Evolutionary conservation across 2,329 filamentous ascomycete genomes (phyloP).

Genomic region (Rhinocladiella similis): DNA sequence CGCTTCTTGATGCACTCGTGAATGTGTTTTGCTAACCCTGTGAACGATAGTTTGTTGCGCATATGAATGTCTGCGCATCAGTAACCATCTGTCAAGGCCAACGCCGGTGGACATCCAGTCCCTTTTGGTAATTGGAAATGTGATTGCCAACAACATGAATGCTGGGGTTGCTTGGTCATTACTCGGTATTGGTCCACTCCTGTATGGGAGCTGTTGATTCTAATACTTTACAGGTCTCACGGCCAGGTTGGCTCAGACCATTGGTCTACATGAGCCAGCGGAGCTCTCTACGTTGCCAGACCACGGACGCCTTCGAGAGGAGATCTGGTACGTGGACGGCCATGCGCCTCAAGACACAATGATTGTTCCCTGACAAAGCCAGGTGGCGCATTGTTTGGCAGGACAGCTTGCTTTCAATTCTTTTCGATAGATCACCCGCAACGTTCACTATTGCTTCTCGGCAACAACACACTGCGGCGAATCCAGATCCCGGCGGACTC

Average conservation of each 20-base stretch:
- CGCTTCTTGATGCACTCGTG: conserved; percentile 31
- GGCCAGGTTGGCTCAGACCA: conserved; percentile 35
- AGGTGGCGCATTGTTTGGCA: conserved; percentile 39
- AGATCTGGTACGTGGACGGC: conserved; percentile 57
- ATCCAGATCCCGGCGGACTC: background rate
- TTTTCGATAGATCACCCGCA: conserved; percentile 37
- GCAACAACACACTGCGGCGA: background rate
- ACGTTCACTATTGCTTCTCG: conserved; percentile 27
- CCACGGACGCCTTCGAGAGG: conserved; percentile 57
- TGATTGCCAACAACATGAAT: conserved; percentile 63
- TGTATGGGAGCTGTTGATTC: conserved; percentile 29
- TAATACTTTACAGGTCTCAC: conserved; percentile 32
- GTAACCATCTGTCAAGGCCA: conserved; percentile 62
- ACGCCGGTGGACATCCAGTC: conserved; percentile 62
- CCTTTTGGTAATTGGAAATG: conserved; percentile 61
- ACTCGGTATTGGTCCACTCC: conserved; percentile 41
- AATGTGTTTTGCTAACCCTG: conserved; percentile 33
- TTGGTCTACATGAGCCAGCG: conserved; percentile 33
- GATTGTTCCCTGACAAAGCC: conserved; percentile 37
- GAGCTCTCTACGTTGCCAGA: background rate
- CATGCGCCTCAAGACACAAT: conserved; percentile 48
- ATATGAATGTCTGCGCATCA: conserved; percentile 63
- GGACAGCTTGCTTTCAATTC: conserved; percentile 37
- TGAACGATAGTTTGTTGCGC: conserved; percentile 56
- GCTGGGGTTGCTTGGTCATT: conserved; percentile 63